These are phyloP conservation scores for Penicillium daleae DNA, from an alignment of 495 filamentous ascomycete genomes.

Conservation along the genomic window DNA sequence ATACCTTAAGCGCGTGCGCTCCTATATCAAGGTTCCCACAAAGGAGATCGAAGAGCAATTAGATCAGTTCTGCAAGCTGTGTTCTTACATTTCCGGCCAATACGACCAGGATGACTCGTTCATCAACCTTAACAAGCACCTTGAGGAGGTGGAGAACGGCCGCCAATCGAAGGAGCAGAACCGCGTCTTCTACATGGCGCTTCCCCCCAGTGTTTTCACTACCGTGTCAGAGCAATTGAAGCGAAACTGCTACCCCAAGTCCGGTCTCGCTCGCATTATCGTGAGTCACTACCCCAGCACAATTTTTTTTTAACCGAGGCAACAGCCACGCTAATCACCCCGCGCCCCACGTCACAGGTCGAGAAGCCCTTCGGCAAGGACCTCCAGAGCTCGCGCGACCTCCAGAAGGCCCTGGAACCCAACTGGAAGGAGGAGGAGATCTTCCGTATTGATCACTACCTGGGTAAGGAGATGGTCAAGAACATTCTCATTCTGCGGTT, in stretches of 20 bases:
- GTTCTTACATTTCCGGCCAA: conserved; percentile 93
- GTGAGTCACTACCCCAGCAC: conserved; percentile 50
- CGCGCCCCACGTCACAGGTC: conserved; percentile 58
- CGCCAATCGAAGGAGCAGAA: conserved; percentile 72
- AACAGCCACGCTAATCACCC: conserved; percentile 12
- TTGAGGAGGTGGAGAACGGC: conserved; percentile 84
- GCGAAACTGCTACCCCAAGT: conserved; percentile 91
- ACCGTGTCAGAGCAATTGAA: conserved; percentile 96
- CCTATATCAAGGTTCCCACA: conserved; percentile 97
- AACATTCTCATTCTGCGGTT: conserved; percentile 98
- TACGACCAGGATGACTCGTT: conserved; percentile 98
- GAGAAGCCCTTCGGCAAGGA: conserved; percentile 99
- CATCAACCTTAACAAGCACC: conserved; percentile 81
- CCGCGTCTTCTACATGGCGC: conserved; percentile 98
- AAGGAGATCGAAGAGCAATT: conserved; percentile 97
- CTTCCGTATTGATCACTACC: conserved; percentile 99
- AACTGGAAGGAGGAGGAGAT: conserved; percentile 99
- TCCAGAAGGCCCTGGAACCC: conserved; percentile 93
- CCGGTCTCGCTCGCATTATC: conserved; percentile 90
- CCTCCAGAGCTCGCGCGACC: conserved; percentile 86
- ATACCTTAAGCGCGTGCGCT: conserved; percentile 89
- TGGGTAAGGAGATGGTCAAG: conserved; percentile 99
- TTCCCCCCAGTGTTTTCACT: conserved; percentile 97
- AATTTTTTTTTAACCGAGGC: background rate
- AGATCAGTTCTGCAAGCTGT: conserved; percentile 82